These are phyloP conservation scores for Hirschioporus abietinus DNA, from an alignment of 768 basidiomycete species.

Conservation along the genomic window DNA sequence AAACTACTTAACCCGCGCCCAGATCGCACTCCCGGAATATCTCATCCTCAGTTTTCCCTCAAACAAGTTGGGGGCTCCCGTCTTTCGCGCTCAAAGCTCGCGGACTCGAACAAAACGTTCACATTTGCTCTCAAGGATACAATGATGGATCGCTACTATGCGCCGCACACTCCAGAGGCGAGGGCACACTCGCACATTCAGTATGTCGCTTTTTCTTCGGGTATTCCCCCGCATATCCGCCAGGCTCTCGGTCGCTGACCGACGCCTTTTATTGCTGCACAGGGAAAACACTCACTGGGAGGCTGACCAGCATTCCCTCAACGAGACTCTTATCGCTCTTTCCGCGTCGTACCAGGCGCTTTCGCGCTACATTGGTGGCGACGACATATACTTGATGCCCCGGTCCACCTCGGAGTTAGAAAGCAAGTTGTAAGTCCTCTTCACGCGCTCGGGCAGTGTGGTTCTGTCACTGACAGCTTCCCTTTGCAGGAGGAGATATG, in stretches of 20 bases:
- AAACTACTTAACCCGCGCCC: background rate
- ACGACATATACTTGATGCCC: slow-evolving; percentile 68
- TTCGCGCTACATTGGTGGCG: slow-evolving; percentile 64
- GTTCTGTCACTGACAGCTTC: slow-evolving; percentile 5
- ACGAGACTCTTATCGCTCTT: slow-evolving; percentile 70
- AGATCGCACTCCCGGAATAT: background rate
- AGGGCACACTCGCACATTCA: slow-evolving; percentile 61
- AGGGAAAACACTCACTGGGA: slow-evolving; percentile 42
- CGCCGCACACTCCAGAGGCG: slow-evolving; percentile 71
- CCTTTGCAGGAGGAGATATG: slow-evolving; percentile 56
- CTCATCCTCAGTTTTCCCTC: background rate
- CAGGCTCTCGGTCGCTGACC: background rate
- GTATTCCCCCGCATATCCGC: background rate
- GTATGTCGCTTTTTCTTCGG: slow-evolving; percentile 34
- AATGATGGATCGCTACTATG: slow-evolving; percentile 65
- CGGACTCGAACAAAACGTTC: background rate
- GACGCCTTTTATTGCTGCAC: background rate
- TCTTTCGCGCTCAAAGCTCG: slow-evolving; percentile 7
- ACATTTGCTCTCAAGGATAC: slow-evolving; percentile 5
- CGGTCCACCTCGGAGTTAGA: slow-evolving; percentile 61
- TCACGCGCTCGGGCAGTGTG: background rate
- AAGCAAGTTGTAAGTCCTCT: slow-evolving; percentile 53
- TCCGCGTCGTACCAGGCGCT: slow-evolving; percentile 81
- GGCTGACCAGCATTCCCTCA: slow-evolving; percentile 58
- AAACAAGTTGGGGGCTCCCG: slow-evolving; percentile 2